Evolutionary conservation across 1,284 basidiomycete species (phyloP), one percentile per base, ranked within the genome.

Genomic region (Schizopora paradoxa): DNA sequence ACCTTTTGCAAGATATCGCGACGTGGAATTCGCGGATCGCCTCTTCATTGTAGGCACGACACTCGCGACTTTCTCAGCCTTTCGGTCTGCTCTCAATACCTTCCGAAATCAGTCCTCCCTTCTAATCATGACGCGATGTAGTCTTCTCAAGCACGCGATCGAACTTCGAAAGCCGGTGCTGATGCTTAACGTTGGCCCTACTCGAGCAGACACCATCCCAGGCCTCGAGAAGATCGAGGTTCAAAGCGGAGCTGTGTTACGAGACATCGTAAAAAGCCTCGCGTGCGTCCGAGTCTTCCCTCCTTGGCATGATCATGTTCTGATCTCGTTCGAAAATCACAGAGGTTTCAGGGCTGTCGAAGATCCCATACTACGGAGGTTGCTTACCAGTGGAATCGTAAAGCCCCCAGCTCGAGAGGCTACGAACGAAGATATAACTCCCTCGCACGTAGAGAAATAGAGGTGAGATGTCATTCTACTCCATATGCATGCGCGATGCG

Each of bases 51-150:
- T 95, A 29, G 92, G 93, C 25, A 92, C 91, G 0, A 91, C 89
- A 0, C 74, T 96, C 10, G 91, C 93, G 1, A 96, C 93, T 0
- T 95, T 88, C 64, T 92, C 89, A 6, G 91, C 91, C 1, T 95
- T 86, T 64, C 73, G 91, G 86, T 86, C 55, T 33, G 61, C 33
- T 27, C 51, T 7, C 31, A n/a, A 38, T 27, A 22, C 28, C 35
- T 14, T 11, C 22, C 5, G n/a, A 16, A 21, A 5, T 18, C 18
- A 23, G 25, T 40, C 14, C 27, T 28, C 11, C 37, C 32, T 39
- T 21, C 13, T 22, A 19, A 25, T 16, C 13, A 23, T 22, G 8
- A 3, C 6, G 34, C 19, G 19, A 8, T 41, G 26, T 52, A 86
- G 86, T 53, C 66, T 95, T n/a, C 69, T 94, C 41, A 91, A 86